Evolutionary conservation across 768 basidiomycete species (phyloP).

Genomic region (Coprinopsis sp.): DNA sequence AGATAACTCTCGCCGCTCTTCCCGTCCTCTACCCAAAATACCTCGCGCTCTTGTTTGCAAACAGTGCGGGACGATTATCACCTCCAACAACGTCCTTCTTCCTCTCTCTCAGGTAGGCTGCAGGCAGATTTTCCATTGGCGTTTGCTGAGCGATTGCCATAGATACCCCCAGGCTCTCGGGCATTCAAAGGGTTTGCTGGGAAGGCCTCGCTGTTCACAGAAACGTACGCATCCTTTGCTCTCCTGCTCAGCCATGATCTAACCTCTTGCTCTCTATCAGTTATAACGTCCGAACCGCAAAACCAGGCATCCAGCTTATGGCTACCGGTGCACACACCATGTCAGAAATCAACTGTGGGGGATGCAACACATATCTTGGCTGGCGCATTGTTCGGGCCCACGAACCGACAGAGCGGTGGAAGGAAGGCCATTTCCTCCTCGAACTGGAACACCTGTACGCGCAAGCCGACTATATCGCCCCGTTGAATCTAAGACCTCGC

Average conservation of each 20-base stretch:
- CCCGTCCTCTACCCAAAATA: conserved; percentile 47
- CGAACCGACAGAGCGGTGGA: conserved; percentile 56
- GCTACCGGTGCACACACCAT: conserved; percentile 59
- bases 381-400: conserved; percentile 60
- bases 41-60: conserved; percentile 44
- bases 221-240: conserved; percentile 38
- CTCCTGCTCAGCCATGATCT: conserved; percentile 5
- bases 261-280: conserved; percentile 23
- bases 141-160: background rate
- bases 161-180: conserved; percentile 44
- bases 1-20: conserved; percentile 21
- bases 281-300: conserved; percentile 41
- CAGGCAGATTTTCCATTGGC: no score
- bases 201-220: conserved; percentile 54
- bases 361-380: conserved; percentile 51
- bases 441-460: conserved; percentile 48
- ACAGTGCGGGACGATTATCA: conserved; percentile 40
- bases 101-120: conserved; percentile 20
- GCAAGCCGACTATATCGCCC: conserved; percentile 17
- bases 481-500: conserved; percentile 12
- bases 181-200: conserved; percentile 53
- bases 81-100: conserved; percentile 38
- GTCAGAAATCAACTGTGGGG: conserved; percentile 49
- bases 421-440: conserved; percentile 54
- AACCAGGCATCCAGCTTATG: conserved; percentile 54